phyloP scores from a whole-genome alignment of 2,329 filamentous ascomycete species.

The Plectosphaerella plurivora region DNA sequence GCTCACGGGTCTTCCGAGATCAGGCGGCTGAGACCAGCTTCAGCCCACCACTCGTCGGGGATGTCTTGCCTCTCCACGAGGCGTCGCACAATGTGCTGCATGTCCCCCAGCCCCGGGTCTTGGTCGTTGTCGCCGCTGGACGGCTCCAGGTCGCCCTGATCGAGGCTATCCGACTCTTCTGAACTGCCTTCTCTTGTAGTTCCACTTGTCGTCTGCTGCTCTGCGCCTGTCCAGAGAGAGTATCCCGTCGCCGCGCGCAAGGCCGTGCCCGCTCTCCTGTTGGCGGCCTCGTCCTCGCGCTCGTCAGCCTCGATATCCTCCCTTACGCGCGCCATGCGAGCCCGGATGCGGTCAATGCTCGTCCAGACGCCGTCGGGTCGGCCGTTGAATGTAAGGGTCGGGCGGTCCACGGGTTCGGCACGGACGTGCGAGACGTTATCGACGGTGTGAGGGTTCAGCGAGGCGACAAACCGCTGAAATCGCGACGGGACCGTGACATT shows the following conservation, averaged over 20 bases:
- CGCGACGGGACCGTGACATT: slow-evolving; percentile 11
- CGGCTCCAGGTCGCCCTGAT: slow-evolving; percentile 4
- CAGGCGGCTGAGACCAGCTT: slow-evolving; percentile 61
- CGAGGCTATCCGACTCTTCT: background rate
- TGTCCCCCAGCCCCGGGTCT: slow-evolving; percentile 44
- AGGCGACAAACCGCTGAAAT: slow-evolving; percentile 9
- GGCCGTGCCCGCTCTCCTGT: no score
- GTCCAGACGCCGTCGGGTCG: background rate
- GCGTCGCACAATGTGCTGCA: slow-evolving; percentile 68
- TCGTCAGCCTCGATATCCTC: slow-evolving; percentile 6
- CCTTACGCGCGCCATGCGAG: background rate
- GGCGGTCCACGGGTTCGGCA: slow-evolving; percentile 1
- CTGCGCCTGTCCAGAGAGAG: no score
- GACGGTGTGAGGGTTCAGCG: slow-evolving; percentile 7
- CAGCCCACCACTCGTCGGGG: slow-evolving; percentile 78
- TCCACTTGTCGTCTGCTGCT: no score
- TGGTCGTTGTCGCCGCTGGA: slow-evolving; percentile 30
- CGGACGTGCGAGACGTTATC: slow-evolving; percentile 8
- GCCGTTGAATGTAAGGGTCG: background rate
- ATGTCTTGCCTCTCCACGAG: slow-evolving; percentile 70
- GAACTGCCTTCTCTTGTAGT: background rate
- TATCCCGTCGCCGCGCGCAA: no score
- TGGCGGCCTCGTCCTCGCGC: slow-evolving; percentile 2
- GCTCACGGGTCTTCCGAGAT: slow-evolving; percentile 34
- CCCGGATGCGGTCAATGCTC: background rate